These are phyloP conservation scores for Podaxis rugospora DNA, from an alignment of 768 basidiomycete genomes.

Conservation along the genomic window DNA sequence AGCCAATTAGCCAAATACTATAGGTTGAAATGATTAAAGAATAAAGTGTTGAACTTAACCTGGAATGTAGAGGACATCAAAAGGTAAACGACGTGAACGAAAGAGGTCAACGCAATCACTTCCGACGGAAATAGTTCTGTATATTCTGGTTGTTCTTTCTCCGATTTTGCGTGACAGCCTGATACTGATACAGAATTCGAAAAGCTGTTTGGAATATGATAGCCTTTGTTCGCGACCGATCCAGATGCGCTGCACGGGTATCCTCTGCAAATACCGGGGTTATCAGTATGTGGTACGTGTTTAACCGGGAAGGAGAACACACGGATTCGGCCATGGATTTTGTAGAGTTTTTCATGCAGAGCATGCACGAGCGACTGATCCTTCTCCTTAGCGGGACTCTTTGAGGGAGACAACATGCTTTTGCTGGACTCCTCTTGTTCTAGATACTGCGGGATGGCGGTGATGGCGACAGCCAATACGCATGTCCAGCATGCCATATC, in stretches of 20 bases:
- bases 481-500: constrained; percentile 50
- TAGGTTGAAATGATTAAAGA: neutral
- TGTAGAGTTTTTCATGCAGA: constrained; percentile 44
- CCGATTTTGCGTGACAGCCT: constrained; percentile 17
- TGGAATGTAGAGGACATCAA: neutral
- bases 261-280: constrained; percentile 41
- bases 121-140: neutral
- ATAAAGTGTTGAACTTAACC: neutral
- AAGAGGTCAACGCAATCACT: neutral
- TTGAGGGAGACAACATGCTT: constrained; percentile 11
- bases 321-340: constrained; percentile 61
- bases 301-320: constrained; percentile 19
- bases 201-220: constrained; percentile 60
- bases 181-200: constrained; percentile 57
- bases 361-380: constrained; percentile 38
- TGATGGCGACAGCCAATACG: constrained; percentile 56
- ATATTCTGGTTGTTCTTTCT: constrained; percentile 1
- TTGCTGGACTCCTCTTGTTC: constrained; percentile 33
- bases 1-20: neutral
- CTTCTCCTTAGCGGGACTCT: constrained; percentile 17
- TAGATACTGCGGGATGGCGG: constrained; percentile 55
- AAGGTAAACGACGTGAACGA: neutral
- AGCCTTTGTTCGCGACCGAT: constrained; percentile 71
- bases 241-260: constrained; percentile 69
- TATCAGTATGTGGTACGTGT: neutral